phyloP scores from a whole-genome alignment of 257 asterid species.

The Fraxinus quadrangulata region DNA sequence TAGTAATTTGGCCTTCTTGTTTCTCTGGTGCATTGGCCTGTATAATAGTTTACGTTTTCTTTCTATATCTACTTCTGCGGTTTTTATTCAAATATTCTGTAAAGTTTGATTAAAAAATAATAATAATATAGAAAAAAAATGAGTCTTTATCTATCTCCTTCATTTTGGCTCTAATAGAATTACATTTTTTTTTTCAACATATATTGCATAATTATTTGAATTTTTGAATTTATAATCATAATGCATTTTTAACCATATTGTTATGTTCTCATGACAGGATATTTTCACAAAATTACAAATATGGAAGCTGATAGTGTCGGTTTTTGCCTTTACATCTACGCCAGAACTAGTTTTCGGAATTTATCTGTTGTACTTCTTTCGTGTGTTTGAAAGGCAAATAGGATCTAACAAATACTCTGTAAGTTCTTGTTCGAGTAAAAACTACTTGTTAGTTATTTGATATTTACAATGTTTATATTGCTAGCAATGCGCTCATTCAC shows the following conservation, averaged over 20 bases:
- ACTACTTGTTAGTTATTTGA: conserved; percentile 21
- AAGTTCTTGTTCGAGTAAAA: conserved; percentile 42
- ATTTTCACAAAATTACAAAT: conserved; percentile 80
- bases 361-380: conserved; percentile 92
- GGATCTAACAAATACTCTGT: conserved; percentile 96
- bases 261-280: conserved; percentile 62
- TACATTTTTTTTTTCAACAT: background rate
- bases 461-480: conserved; percentile 22
- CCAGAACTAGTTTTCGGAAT: conserved; percentile 90
- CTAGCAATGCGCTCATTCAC: background rate
- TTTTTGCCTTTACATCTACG: conserved; percentile 88
- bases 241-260: background rate
- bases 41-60: background rate
- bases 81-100: background rate
- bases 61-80: background rate
- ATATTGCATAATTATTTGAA: background rate
- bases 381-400: conserved; percentile 97
- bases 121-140: background rate
- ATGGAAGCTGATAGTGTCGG: conserved; percentile 91
- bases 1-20: background rate
- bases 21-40: background rate
- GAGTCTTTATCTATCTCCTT: background rate
- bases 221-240: background rate
- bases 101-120: background rate
- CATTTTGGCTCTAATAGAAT: background rate